These are phyloP conservation scores for Comarum palustre DNA, from an alignment of 306 rosid genomes.

Conservation along the genomic window DNA sequence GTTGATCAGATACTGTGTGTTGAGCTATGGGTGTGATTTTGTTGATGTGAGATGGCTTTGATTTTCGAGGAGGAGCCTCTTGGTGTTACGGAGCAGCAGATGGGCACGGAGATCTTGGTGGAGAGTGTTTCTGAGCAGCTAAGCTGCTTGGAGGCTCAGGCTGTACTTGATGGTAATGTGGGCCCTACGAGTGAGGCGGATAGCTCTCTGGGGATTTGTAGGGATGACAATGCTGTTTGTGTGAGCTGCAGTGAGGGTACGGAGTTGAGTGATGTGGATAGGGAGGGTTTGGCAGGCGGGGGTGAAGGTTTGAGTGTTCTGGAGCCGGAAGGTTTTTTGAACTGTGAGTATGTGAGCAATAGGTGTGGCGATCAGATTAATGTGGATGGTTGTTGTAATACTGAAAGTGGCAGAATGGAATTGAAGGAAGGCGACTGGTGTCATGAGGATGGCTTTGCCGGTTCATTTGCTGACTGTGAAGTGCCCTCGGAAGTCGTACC, in stretches of 20 bases:
- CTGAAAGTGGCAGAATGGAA: slow-evolving; percentile 16
- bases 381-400: slow-evolving; percentile 21
- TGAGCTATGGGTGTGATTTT: slow-evolving; percentile 28
- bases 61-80: slow-evolving; percentile 40
- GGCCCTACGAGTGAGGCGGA: slow-evolving; percentile 24
- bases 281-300: slow-evolving; percentile 16
- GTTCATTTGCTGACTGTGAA: slow-evolving; percentile 21
- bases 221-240: slow-evolving; percentile 27
- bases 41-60: slow-evolving; percentile 54
- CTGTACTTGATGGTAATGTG: slow-evolving; percentile 31
- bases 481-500: slow-evolving; percentile 23
- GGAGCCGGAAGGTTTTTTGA: slow-evolving; percentile 29
- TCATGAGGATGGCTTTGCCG: slow-evolving; percentile 26
- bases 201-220: slow-evolving; percentile 21
- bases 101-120: slow-evolving; percentile 38
- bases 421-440: slow-evolving; percentile 28
- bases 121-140: slow-evolving; percentile 47
- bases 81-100: slow-evolving; percentile 33
- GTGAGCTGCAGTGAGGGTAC: slow-evolving; percentile 28
- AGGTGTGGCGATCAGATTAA: slow-evolving; percentile 31
- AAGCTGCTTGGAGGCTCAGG: slow-evolving; percentile 34
- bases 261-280: slow-evolving; percentile 15
- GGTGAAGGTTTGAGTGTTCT: slow-evolving; percentile 8
- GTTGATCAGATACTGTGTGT: neutral
- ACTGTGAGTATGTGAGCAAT: slow-evolving; percentile 27